These are phyloP conservation scores for Spirogloea muscicola DNA, from an alignment of 139 green algal genomes.

Conservation along the genomic window DNA sequence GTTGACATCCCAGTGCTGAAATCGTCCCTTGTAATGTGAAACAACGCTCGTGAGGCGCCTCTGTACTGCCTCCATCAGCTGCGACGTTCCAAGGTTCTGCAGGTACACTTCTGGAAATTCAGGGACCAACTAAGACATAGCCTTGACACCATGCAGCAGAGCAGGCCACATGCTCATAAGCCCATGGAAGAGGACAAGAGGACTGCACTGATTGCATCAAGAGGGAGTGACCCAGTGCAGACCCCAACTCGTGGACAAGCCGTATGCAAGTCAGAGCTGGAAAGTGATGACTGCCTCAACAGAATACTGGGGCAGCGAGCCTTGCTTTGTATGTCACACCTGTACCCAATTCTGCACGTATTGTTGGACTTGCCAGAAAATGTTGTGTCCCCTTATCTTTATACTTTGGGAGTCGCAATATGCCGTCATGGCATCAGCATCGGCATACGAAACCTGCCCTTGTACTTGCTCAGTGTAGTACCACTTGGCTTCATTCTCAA, in stretches of 20 bases:
- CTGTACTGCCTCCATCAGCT: slow-evolving; percentile 30
- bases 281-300: too few species aligned
- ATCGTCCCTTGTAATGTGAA: slow-evolving; percentile 19
- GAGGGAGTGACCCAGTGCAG: too few species aligned
- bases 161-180: too few species aligned
- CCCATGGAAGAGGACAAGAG: too few species aligned
- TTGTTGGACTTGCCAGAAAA: slow-evolving; percentile 36
- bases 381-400: slow-evolving; percentile 31
- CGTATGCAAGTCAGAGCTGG: too few species aligned
- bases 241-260: too few species aligned
- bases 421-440: slow-evolving; percentile 21
- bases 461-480: slow-evolving; percentile 22
- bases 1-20: slow-evolving; percentile 46
- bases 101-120: too few species aligned
- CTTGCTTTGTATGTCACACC: too few species aligned
- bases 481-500: slow-evolving; percentile 49
- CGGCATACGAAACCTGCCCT: slow-evolving; percentile 7
- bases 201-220: too few species aligned
- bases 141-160: too few species aligned
- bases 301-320: too few species aligned
- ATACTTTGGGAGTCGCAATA: not conserved
- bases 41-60: slow-evolving; percentile 18
- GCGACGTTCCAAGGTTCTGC: not conserved
- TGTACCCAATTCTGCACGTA: slow-evolving; percentile 41
- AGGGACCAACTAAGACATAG: too few species aligned